Base-by-base conservation (phyloP, 208 protist genomes). In the Leishmania martiniquensis region DNA sequence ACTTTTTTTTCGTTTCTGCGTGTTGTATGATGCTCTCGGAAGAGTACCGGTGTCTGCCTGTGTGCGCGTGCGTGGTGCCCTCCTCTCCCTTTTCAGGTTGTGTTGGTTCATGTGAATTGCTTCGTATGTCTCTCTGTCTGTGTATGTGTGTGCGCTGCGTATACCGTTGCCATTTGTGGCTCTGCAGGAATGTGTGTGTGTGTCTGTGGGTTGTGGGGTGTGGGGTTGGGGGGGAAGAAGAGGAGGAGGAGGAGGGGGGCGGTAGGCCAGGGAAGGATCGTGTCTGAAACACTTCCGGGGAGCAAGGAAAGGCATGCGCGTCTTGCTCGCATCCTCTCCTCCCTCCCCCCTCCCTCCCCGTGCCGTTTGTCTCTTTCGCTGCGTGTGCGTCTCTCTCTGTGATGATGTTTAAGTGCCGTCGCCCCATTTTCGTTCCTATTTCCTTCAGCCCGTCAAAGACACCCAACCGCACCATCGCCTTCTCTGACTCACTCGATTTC, bases 71-170 rank as follows among this genome's bases (percentile, higher is more conserved):
- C 39, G 42, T 72, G 45, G 37, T 34, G 15, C 44, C 22, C 42
- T 17, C 42, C 4, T 42, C n/a, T 5, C 29, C 9, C 42, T 17
- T 47, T 9, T 70, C 44, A 52, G 2, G 65, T 52, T 34, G 42
- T 49, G 22, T 32, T 22, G 47, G 42, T 34, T 12, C 6, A 34
- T 29, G 39, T 70, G 42, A 42, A 52, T 70, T 0, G 2, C 29
- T 70, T 9, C 51, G 65, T 42, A 70, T 70, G 65, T 70, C 22
- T 52, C 42, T 22, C 25, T 51, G 65, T 34, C 6, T 70, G 42
- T 52, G 65, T 22, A 25, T 51, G 65, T 34, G 20, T 13, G 42
- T 52, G 25, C 25, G 42, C 42, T 66, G 60, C 34, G 60, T 66
- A 22, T n/a, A 25, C 29, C 20, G 68, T 29, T 73, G n/a, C 22